Base-by-base conservation (phyloP, 2,329 filamentous ascomycete species). In the Didymosphaeria variabile region DNA sequence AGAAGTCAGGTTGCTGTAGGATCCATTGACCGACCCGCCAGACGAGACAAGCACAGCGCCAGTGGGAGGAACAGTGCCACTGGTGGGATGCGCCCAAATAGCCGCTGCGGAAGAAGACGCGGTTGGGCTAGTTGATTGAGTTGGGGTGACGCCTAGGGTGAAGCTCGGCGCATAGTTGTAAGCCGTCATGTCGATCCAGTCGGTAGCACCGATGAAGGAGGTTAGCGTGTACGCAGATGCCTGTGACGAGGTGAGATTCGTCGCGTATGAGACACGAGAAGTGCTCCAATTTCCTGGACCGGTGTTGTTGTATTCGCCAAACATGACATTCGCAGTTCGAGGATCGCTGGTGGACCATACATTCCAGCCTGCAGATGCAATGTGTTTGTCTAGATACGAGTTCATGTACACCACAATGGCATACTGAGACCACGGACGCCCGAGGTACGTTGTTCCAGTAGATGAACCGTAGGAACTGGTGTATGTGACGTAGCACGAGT, bases 401-500 rank as follows among this genome's bases (percentile, higher is more conserved):
- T 77, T 77, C 68, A 72, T 74, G 58, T 77, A 78, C 1, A 77
- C 67, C n/a, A 72, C 74, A 21, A 70, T 65, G 17, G 74, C 73
- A 55, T 70, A 76, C 19, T 70, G 49, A 7, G 65, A 69, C 58
- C 70, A 86, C 23, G 84, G 84, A 1, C 84, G 78, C 3, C 84
- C 84, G 17, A 86, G 78, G 57, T 80, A 85, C 15, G 62, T 73
- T 2, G 75, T 64, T 2, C 76, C 77, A 19, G 60, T 65, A 0
- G 59, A 58, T 26, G 49, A 61, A 15, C 67, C 67, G 34, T 71
- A 70, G 9, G 72, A 72, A n/a, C 79, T 76, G 10, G 77, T 79
- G n/a, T 61, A 78, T 42, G 75, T 75, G 40, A 87, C 73, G 42
- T 74, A 78, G 55, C 78, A 82, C 36, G 81, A 80, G 74, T 86